phyloP scores from a whole-genome alignment of 2,329 filamentous ascomycete species.

The Ceratocystis colombiana region DNA sequence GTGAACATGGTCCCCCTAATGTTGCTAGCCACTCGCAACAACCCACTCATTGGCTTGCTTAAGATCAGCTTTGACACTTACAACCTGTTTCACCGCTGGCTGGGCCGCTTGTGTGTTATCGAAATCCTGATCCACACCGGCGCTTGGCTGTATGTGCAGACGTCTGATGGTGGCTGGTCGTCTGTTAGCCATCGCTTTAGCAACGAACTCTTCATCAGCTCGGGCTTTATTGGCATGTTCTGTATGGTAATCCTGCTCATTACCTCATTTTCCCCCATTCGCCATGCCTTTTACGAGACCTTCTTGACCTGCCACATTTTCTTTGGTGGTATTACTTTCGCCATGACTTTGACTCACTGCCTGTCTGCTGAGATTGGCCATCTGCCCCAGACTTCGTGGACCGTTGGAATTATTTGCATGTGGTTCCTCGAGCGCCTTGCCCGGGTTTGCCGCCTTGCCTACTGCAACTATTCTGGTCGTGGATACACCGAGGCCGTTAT shows the following conservation, averaged over 20 bases:
- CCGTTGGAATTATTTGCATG: conserved; percentile 62
- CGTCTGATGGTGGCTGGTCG: conserved; percentile 52
- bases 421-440: conserved; percentile 64
- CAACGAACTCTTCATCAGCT: conserved; percentile 53
- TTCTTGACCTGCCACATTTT: conserved; percentile 82
- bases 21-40: conserved; percentile 64
- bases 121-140: conserved; percentile 58
- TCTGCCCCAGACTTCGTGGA: conserved; percentile 62
- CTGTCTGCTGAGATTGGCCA: conserved; percentile 55
- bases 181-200: conserved; percentile 46
- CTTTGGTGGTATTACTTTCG: conserved; percentile 56
- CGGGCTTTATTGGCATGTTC: conserved; percentile 51
- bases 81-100: conserved; percentile 72
- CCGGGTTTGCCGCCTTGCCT: conserved; percentile 54
- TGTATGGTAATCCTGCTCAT: conserved; percentile 58
- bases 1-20: conserved; percentile 73
- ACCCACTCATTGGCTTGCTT: conserved; percentile 61
- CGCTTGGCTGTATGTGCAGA: conserved; percentile 64
- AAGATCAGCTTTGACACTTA: conserved; percentile 73
- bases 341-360: conserved; percentile 70
- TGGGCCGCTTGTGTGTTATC: conserved; percentile 63
- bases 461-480: conserved; percentile 52
- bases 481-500: conserved; percentile 56
- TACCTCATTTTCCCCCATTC: conserved; percentile 64
- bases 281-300: conserved; percentile 94